Percentiles rank a stretch among this genome's conserved stretches.
These are phyloP conservation scores for Ensete glaucum DNA, from an alignment of 176 grass and related monocot genomes.

Conservation along the genomic window DNA sequence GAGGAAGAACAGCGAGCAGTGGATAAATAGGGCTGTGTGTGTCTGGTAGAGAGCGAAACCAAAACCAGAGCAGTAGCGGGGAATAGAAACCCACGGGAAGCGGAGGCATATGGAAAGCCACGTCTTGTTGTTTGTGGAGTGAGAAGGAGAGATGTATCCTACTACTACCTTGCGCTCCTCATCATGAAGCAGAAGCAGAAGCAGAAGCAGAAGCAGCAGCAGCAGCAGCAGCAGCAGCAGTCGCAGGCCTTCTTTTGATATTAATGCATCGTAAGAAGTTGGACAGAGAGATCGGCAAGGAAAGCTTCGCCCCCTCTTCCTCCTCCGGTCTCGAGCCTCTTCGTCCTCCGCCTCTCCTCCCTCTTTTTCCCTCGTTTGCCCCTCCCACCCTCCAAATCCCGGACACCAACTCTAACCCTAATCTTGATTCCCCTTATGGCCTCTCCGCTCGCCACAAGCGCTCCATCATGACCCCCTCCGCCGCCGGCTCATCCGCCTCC, in stretches of 20 bases:
- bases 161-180: no score
- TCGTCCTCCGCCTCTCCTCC: neutral
- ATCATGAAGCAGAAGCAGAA: no score
- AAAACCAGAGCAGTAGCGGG: no score
- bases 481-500: conserved; percentile 26
- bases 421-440: conserved; percentile 18
- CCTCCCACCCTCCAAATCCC: neutral
- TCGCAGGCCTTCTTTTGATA: neutral
- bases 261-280: neutral
- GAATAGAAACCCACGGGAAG: no score
- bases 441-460: conserved; percentile 58
- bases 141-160: no score
- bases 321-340: neutral
- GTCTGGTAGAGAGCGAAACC: no score
- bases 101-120: no score
- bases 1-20: no score
- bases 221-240: neutral
- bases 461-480: conserved; percentile 31
- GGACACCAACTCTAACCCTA: conserved; percentile 19
- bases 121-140: no score
- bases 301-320: neutral
- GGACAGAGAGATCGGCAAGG: neutral
- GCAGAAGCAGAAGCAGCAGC: no score
- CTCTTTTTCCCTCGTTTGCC: neutral
- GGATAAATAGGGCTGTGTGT: no score